A percentile compares a stretch with the other conserved stretches of the same genome.
phyloP scores from a whole-genome alignment of 1,284 basidiomycete species.

The Trametes hirsuta region DNA sequence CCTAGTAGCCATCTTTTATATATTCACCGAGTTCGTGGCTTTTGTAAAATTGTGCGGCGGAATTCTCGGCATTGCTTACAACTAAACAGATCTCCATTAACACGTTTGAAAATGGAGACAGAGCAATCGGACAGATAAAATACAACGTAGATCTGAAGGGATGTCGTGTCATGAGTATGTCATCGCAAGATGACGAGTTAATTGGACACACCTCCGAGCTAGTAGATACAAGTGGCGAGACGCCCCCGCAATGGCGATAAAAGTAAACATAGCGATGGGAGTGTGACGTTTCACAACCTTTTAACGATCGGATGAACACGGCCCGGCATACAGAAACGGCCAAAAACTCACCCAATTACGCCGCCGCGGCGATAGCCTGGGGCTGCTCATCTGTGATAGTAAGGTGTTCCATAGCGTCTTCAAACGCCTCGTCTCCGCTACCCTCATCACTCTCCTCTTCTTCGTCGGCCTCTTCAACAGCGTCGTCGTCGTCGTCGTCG shows the following conservation, averaged over 20 bases:
- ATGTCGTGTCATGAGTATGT: neutral
- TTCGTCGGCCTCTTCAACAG: slow-evolving; percentile 28
- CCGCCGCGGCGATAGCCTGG: slow-evolving; percentile 28
- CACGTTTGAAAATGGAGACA: too few relatives aligned
- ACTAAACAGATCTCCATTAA: too few relatives aligned
- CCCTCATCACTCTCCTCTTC: slow-evolving; percentile 42
- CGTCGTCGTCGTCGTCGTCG: slow-evolving; percentile 47
- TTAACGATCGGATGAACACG: neutral
- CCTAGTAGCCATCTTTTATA: too few relatives aligned
- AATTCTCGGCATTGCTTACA: too few relatives aligned
- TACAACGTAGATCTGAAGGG: neutral
- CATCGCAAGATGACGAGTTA: neutral
- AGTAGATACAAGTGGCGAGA: slow-evolving; percentile 19
- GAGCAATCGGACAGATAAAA: neutral
- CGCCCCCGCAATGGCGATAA: neutral
- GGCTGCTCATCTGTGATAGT: slow-evolving; percentile 44
- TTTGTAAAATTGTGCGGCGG: too few relatives aligned
- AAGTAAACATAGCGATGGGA: neutral
- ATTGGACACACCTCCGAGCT: slow-evolving; percentile 2
- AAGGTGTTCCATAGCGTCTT: slow-evolving; percentile 69
- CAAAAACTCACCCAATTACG: slow-evolving; percentile 25
- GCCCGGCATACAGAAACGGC: neutral
- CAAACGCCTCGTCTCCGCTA: slow-evolving; percentile 53
- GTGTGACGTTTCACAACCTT: neutral
- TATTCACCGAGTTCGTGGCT: too few relatives aligned